Base-by-base conservation (phyloP, 2,329 filamentous ascomycete species). In the Fusarium piperis region DNA sequence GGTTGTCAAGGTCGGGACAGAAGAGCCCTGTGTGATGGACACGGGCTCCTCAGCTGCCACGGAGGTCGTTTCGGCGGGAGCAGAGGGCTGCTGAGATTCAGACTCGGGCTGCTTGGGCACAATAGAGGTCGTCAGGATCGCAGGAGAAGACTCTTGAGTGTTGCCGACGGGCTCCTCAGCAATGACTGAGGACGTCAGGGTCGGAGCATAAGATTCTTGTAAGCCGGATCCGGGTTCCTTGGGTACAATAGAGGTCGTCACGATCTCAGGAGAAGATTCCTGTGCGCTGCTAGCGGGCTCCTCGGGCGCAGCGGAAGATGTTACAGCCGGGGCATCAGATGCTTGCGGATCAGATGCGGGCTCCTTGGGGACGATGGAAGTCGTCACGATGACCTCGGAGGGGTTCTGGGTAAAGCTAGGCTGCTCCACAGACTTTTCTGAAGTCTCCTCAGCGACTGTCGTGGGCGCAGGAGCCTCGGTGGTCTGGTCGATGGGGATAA, bases 321-420 rank as follows among this genome's bases (percentile, higher is more conserved):
- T 52, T 9, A 33, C 23, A 10, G 48, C 30, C 30, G 48, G 48
- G 11, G 48, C 48, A 53, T 18, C 23, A 15, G 48, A 32, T 8
- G 48, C 36, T n/a, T 59, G 20, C 4, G 68, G 53, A 20, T 53
- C 58, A 6, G 70, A 53, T 16, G 70, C 48, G 4, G 72, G 72
- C 11, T 74, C 41, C 23, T 65, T 62, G 2, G 73, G 72, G n/a
- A 64, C 48, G 44, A 76, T 74, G 18, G 74, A 74, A 11, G 68
- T 72, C 2, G 72, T 74, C 23, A 76, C 44, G 20, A 73, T 38
- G 2, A 62, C 39, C 23, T 57, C 70, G 33, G 72, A 65, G 18
- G 70, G 58, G n/a, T 74, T 63, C 20, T 63, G 64, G 6, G 72
- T 72, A 35, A 73, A 64, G 26, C 38, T 67, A 26, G 70, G 69